Conservation (phyloP, 495 filamentous ascomycete genomes). For the Podospora pseudoanserina region DNA sequence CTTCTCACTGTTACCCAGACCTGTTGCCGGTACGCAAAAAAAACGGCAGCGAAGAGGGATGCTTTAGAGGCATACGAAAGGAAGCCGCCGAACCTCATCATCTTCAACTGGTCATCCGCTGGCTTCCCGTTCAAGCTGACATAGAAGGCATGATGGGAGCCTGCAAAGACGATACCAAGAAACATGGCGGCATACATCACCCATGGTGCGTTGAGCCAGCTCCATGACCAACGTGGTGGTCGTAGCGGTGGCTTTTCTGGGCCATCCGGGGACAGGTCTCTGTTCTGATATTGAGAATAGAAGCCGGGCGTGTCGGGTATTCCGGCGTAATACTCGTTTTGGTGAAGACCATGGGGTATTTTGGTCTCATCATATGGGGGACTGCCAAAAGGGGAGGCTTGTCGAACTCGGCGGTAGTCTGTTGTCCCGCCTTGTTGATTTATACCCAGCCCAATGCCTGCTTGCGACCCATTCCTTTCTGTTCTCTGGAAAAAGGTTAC, state of each 20-base stretch:
- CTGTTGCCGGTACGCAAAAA: conserved; percentile 32
- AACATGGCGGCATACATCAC: conserved; percentile 26
- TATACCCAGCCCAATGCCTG: conserved; percentile 5
- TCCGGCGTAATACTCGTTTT: background rate
- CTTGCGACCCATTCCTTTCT: background rate
- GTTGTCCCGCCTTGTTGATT: background rate
- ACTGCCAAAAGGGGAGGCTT: background rate
- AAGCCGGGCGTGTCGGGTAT: background rate
- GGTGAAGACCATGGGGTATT: background rate
- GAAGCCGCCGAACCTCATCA: conserved; percentile 28
- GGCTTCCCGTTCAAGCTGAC: conserved; percentile 19
- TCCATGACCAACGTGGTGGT: conserved; percentile 9
- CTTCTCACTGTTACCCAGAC: conserved; percentile 29
- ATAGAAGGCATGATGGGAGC: conserved; percentile 28
- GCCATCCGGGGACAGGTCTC: background rate
- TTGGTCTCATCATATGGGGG: background rate
- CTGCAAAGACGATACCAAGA: conserved; percentile 23
- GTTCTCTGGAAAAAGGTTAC: background rate
- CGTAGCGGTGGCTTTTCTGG: background rate
- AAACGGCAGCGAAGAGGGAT: conserved; percentile 23
- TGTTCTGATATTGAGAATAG: background rate
- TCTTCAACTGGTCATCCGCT: conserved; percentile 29
- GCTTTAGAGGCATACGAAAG: conserved; percentile 30
- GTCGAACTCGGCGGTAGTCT: background rate
- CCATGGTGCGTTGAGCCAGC: conserved; percentile 21